Evolutionary conservation across 2,329 filamentous ascomycete genomes (phyloP).

Genomic region (Diaporthe sp.): DNA sequence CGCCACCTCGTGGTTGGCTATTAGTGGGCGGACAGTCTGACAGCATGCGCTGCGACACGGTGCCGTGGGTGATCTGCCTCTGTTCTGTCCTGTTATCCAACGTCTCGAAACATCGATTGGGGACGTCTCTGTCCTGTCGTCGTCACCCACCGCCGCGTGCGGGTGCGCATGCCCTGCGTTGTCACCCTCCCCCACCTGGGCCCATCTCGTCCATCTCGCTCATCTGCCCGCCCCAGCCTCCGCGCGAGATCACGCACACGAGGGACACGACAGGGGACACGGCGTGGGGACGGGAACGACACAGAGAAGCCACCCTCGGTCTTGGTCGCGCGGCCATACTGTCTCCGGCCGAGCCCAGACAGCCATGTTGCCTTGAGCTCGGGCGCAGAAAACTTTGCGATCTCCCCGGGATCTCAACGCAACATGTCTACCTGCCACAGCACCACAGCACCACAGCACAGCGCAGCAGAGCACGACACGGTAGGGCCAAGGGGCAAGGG

Average conservation of each 20-base stretch:
- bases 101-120: constrained; percentile 17
- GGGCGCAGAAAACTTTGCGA: constrained; percentile 17
- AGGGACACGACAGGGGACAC: background rate
- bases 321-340: constrained; percentile 29
- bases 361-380: constrained; percentile 19
- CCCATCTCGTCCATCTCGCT: constrained; percentile 3
- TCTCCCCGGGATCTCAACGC: constrained; percentile 13
- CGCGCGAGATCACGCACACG: constrained; percentile 15
- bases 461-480: background rate
- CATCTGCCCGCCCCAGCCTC: constrained; percentile 13
- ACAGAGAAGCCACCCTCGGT: background rate
- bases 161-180: background rate
- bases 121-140: constrained; percentile 16
- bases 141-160: constrained; percentile 6
- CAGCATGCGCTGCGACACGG: constrained; percentile 25
- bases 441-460: background rate
- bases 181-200: constrained; percentile 26
- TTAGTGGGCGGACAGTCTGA: constrained; percentile 22
- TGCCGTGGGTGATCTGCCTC: constrained; percentile 17
- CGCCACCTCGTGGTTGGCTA: constrained; percentile 29
- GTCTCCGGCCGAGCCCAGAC: constrained; percentile 27
- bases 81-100: constrained; percentile 6
- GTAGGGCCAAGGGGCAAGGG: constrained; percentile 4
- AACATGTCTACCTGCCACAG: constrained; percentile 4
- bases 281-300: constrained; percentile 1